phyloP scores from a whole-genome alignment of 768 basidiomycete genomes.

The Gymnopilus junonius region DNA sequence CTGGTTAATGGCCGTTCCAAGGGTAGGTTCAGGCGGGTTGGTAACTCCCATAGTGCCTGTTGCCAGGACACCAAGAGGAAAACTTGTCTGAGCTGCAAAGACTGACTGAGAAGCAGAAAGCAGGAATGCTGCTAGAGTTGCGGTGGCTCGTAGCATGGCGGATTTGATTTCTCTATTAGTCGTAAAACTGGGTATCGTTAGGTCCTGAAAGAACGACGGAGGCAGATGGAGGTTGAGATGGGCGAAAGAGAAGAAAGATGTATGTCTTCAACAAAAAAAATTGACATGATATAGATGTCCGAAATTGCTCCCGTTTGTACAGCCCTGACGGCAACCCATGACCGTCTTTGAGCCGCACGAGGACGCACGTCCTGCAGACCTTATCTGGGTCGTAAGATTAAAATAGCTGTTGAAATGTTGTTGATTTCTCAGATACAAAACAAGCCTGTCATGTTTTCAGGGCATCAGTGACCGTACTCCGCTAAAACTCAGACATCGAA shows the following conservation, averaged over 20 bases:
- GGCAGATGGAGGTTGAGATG: not conserved
- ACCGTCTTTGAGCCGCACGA: not conserved
- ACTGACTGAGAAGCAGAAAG: not conserved
- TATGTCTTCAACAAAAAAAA: not conserved
- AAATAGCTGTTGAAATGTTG: not conserved
- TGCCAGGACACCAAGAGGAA: conserved; percentile 42
- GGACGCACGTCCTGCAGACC: not conserved
- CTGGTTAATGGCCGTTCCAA: conserved; percentile 46
- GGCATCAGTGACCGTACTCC: too few relatives aligned
- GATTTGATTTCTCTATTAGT: not conserved
- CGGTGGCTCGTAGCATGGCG: not conserved
- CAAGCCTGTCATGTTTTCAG: too few relatives aligned
- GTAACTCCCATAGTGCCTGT: conserved; percentile 46
- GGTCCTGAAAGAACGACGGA: not conserved
- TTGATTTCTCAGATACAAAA: too few relatives aligned
- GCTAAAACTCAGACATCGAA: too few relatives aligned
- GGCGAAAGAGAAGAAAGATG: not conserved
- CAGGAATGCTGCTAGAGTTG: not conserved
- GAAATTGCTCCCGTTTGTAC: not conserved
- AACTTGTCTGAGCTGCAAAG: conserved; percentile 13
- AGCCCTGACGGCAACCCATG: not conserved
- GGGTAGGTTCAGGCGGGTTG: conserved; percentile 43
- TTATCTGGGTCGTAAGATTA: not conserved
- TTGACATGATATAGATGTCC: not conserved
- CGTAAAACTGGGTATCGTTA: not conserved